Evolutionary conservation across 345 rosid genomes (phyloP).

Genomic region (Gossypium raimondii): DNA sequence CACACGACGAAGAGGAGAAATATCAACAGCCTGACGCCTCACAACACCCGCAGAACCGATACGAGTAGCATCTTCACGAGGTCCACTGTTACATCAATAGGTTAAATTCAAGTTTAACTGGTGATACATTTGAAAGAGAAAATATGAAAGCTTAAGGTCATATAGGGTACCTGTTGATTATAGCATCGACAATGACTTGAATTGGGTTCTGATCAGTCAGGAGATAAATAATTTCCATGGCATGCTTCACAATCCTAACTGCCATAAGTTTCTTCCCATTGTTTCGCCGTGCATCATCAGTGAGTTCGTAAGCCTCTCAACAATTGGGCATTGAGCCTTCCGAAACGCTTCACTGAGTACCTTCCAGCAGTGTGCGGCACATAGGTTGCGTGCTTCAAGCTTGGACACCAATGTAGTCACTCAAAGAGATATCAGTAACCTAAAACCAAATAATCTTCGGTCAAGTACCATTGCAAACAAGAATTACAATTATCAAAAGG

Average conservation of each 20-base stretch:
- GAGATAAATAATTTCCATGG: conserved; percentile 91
- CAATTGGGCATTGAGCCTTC: conserved; percentile 93
- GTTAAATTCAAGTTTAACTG: background rate
- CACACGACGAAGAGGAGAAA: conserved; percentile 87
- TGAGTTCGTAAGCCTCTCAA: conserved; percentile 91
- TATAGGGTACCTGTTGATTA: conserved; percentile 64
- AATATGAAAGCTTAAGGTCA: background rate
- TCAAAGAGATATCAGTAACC: conserved; percentile 70
- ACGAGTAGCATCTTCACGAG: conserved; percentile 93
- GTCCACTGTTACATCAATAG: conserved; percentile 49
- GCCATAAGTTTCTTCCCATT: conserved; percentile 78
- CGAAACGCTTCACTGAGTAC: conserved; percentile 72
- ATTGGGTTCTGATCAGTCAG: conserved; percentile 79
- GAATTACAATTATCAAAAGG: background rate
- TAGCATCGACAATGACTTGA: conserved; percentile 87
- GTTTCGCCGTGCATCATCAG: conserved; percentile 96
- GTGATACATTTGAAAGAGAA: background rate
- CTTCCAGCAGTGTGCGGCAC: conserved; percentile 95
- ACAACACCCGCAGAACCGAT: conserved; percentile 99
- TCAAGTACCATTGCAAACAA: background rate
- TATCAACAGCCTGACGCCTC: conserved; percentile 96
- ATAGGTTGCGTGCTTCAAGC: conserved; percentile 74
- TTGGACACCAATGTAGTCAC: conserved; percentile 70
- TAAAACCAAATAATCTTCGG: conserved; percentile 4
- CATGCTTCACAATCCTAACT: conserved; percentile 75